phyloP scores from a whole-genome alignment of 2,329 filamentous ascomycete genomes.

The Colletotrichum euphorbiae region DNA sequence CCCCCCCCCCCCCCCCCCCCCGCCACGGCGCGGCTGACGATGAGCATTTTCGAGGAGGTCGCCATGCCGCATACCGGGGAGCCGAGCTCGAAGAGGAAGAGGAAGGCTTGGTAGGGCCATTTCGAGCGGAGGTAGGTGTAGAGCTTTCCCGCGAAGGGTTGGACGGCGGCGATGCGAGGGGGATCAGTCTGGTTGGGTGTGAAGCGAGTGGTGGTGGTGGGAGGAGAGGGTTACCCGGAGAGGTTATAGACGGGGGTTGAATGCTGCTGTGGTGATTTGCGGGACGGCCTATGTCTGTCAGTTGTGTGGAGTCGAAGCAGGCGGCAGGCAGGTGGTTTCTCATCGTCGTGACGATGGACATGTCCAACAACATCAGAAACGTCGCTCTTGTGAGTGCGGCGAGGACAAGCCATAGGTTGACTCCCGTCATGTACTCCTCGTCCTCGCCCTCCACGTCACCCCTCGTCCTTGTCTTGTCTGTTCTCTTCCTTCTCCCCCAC shows the following conservation, averaged over 20 bases:
- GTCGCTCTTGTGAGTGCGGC: conserved; percentile 54
- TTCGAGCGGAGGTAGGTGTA: conserved; percentile 55
- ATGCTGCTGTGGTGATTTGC: conserved; percentile 60
- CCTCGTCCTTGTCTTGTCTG: not conserved
- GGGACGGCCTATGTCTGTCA: conserved; percentile 55
- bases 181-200: conserved; percentile 5
- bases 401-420: conserved; percentile 51
- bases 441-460: not conserved
- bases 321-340: not conserved
- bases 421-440: conserved; percentile 45
- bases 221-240: conserved; percentile 49
- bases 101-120: conserved; percentile 46
- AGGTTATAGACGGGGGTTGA: conserved; percentile 63
- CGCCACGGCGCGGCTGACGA: conserved; percentile 61
- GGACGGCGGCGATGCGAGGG: conserved; percentile 58
- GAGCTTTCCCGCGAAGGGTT: conserved; percentile 64
- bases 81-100: conserved; percentile 53
- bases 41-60: conserved; percentile 58
- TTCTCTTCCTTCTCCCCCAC: not conserved
- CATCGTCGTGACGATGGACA: conserved; percentile 65
- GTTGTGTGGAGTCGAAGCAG: not conserved
- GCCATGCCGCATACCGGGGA: conserved; percentile 61
- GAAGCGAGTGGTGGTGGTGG: not conserved
- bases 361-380: conserved; percentile 63
- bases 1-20: too few species aligned